Conservation (phyloP, 768 basidiomycete genomes). For the Gyrodon lividus region DNA sequence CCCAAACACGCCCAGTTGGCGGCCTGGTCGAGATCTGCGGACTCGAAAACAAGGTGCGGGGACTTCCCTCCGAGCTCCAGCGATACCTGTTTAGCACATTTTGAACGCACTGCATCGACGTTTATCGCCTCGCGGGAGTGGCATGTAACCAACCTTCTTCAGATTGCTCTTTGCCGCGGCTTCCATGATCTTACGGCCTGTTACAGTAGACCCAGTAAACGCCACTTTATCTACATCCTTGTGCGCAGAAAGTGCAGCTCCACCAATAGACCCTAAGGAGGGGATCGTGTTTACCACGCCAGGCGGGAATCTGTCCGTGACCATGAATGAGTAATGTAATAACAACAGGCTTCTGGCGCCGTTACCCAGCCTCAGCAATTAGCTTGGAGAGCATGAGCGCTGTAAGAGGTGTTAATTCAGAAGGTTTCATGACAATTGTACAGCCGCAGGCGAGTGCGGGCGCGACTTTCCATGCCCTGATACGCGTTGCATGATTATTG, state of each 20-base stretch:
- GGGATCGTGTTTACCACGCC: conserved; percentile 90
- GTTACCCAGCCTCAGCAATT: conserved; percentile 79
- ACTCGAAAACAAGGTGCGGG: conserved; percentile 85
- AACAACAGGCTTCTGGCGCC: conserved; percentile 1
- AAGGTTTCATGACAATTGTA: conserved; percentile 94
- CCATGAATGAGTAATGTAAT: conserved; percentile 17
- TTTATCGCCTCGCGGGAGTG: conserved; percentile 24
- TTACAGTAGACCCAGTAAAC: conserved; percentile 90
- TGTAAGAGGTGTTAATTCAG: conserved; percentile 81
- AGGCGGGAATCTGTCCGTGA: conserved; percentile 69
- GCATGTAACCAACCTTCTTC: conserved; percentile 67
- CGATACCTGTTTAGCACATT: conserved; percentile 54
- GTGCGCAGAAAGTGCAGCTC: conserved; percentile 82
- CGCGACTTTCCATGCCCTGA: conserved; percentile 87
- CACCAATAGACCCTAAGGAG: conserved; percentile 78
- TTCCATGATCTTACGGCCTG: conserved; percentile 87
- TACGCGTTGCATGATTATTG: conserved; percentile 1
- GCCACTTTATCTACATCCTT: conserved; percentile 90
- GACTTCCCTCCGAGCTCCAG: conserved; percentile 95
- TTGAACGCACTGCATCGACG: conserved; percentile 12
- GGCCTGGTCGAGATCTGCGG: conserved; percentile 84
- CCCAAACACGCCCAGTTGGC: conserved; percentile 86
- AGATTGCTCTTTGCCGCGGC: conserved; percentile 92
- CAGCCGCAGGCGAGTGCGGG: conserved; percentile 91
- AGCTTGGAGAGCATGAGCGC: conserved; percentile 82